Evolutionary conservation across 2,329 filamentous ascomycete genomes (phyloP), one percentile per base, ranked within the genome.

Genomic region (Fusarium musae): DNA sequence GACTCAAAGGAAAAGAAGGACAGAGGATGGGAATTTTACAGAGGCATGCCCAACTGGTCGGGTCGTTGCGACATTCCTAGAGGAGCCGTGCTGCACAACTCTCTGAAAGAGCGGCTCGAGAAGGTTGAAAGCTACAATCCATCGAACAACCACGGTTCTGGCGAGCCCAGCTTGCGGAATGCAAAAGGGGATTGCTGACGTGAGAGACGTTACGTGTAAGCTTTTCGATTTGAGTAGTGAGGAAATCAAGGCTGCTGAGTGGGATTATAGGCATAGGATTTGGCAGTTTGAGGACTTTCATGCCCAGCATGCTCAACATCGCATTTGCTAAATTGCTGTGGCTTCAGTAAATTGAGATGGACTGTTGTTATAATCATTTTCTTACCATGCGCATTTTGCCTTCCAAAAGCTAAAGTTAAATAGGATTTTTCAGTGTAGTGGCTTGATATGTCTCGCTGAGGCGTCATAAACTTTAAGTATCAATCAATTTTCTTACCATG

Each of bases 241-340:
- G 36, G 19, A 57, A 11, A 57, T 43, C 28, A 23, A 17, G 53
- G 28, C 15, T 16, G 1, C 16, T 36, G 53, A 43, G 3, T 63
- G 60, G 53, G 60, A 44, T 30, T 6, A 1, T 1, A 9, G 60
- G 3, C 60, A 59, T 19, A 37, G 2, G 19, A 26, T 47, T 5
- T 63, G 53, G 60, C 53, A 63, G 28, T 58, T 63, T 11, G 50
- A 61, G 16, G 19, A 36, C n/a, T 53, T 50, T 36, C 10, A 26
- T 6, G 21, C 21, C 6, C 16, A 50, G 47, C n/a, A 12, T 19
- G 43, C 15, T 32, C 30, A 21, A 15, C 21, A 19, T 50, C 30
- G 30, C 10, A 23, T 30, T 12, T n/a, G n/a, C 6, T 36, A 19
- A n/a, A 6, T 17, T 36, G 9, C 6, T 13, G 4, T 26, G 26